These are phyloP conservation scores for Chaetomium fimeti DNA, from an alignment of 495 filamentous ascomycete genomes.

Conservation along the genomic window DNA sequence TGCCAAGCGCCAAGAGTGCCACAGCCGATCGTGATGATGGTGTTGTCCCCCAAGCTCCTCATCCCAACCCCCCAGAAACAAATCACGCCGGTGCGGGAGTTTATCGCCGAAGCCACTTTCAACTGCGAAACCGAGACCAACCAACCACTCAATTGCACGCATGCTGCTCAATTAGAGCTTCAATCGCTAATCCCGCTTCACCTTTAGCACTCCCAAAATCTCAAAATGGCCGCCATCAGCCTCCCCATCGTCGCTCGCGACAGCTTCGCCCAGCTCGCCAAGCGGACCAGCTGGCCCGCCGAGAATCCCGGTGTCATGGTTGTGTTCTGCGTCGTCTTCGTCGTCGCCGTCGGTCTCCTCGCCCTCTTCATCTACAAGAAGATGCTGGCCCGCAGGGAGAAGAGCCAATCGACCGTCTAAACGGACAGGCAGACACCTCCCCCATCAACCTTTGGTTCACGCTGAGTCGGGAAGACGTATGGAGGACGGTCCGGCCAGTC, in stretches of 20 bases:
- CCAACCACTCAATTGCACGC: constrained; percentile 4
- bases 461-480: background rate
- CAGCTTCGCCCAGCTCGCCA: constrained; percentile 44
- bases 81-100: constrained; percentile 3
- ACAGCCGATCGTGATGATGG: background rate
- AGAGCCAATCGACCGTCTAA: constrained; percentile 30
- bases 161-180: background rate
- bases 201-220: constrained; percentile 6
- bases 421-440: background rate
- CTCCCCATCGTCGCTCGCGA: constrained; percentile 50
- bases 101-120: background rate
- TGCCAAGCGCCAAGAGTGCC: constrained; percentile 27
- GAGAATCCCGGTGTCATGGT: constrained; percentile 56
- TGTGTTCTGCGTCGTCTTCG: constrained; percentile 59
- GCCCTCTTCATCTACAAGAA: constrained; percentile 48
- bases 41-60: background rate
- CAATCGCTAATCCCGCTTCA: constrained; percentile 13
- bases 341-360: constrained; percentile 51
- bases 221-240: constrained; percentile 50
- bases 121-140: background rate
- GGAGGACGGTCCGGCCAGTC: constrained; percentile 9
- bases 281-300: constrained; percentile 52
- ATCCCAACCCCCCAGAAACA: background rate
- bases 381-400: constrained; percentile 41
- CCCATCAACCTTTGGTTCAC: background rate